phyloP scores from a whole-genome alignment of 2,329 filamentous ascomycete species.

The Penicillium palitans region DNA sequence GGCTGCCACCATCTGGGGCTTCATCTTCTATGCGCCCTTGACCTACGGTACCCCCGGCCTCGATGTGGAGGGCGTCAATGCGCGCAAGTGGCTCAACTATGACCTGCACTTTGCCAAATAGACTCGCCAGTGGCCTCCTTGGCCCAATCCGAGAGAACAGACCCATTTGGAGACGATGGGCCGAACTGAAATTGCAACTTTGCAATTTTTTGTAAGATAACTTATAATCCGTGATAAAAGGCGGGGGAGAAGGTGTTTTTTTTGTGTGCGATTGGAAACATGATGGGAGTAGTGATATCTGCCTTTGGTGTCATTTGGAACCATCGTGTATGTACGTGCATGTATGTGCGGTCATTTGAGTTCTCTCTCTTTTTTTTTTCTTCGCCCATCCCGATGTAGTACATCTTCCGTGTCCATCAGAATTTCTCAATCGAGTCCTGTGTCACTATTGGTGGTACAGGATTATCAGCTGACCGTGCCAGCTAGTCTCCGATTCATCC shows the following conservation, averaged over 20 bases:
- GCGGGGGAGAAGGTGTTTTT: slow-evolving; percentile 3
- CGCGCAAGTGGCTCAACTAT: slow-evolving; percentile 94
- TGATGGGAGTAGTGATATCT: not conserved
- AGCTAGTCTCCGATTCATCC: not conserved
- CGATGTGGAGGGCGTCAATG: slow-evolving; percentile 71
- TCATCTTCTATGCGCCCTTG: slow-evolving; percentile 90
- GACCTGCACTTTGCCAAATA: slow-evolving; percentile 99
- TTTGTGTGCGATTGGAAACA: not conserved
- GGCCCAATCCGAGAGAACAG: not conserved
- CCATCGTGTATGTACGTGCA: slow-evolving; percentile 2
- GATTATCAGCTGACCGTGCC: not conserved
- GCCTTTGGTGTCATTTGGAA: not conserved
- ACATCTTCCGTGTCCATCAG: not conserved
- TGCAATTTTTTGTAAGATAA: slow-evolving; percentile 18
- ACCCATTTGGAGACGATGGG: not conserved
- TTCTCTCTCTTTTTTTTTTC: not conserved
- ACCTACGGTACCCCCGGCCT: slow-evolving; percentile 95
- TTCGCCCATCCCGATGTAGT: not conserved
- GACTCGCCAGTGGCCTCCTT: slow-evolving; percentile 16
- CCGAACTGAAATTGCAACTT: slow-evolving; percentile 6
- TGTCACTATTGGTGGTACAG: slow-evolving; percentile 9
- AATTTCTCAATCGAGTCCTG: slow-evolving; percentile 14
- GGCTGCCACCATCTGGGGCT: slow-evolving; percentile 67
- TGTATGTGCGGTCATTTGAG: not conserved
- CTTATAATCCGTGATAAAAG: slow-evolving; percentile 14